Evolutionary conservation across 2,329 filamentous ascomycete species (phyloP).

Genomic region (Xylaria multiplex): DNA sequence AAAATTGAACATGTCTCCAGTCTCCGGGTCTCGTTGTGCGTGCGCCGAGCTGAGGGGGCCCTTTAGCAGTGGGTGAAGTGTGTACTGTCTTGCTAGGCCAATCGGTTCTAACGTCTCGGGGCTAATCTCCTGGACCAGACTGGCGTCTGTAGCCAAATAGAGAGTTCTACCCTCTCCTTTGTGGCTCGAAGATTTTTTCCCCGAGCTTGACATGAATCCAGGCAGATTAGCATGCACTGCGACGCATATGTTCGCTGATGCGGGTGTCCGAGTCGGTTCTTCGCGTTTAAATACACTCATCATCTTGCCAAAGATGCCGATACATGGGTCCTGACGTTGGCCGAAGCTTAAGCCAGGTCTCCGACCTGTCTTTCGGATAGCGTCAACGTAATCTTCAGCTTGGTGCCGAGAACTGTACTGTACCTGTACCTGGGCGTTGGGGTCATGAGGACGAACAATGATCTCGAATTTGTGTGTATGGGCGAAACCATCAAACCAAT

Average conservation of each 20-base stretch:
- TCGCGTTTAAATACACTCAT: conserved; percentile 65
- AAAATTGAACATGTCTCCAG: conserved; percentile 82
- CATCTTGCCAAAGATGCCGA: conserved; percentile 76
- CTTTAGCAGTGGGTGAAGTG: conserved; percentile 73
- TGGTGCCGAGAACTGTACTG: conserved; percentile 78
- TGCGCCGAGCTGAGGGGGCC: conserved; percentile 77
- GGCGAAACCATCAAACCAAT: conserved; percentile 86
- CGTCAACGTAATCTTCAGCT: conserved; percentile 69
- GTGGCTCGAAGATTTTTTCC: conserved; percentile 47
- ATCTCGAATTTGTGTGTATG: conserved; percentile 80
- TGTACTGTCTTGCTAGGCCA: conserved; percentile 67
- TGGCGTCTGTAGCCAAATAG: conserved; percentile 67
- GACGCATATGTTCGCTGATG: conserved; percentile 70
- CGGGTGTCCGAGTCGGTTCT: conserved; percentile 42
- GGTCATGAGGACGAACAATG: conserved; percentile 49
- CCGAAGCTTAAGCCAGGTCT: conserved; percentile 71
- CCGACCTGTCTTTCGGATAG: conserved; percentile 68
- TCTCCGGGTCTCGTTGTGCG: conserved; percentile 74
- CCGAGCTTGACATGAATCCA: conserved; percentile 54
- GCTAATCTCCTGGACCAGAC: conserved; percentile 69
- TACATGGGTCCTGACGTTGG: conserved; percentile 77
- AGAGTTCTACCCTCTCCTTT: conserved; percentile 57
- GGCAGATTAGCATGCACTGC: conserved; percentile 73
- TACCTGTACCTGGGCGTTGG: conserved; percentile 56
- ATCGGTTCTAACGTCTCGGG: conserved; percentile 78